These are phyloP conservation scores for Boletus barrowsii DNA, from an alignment of 768 basidiomycete species.

Conservation along the genomic window DNA sequence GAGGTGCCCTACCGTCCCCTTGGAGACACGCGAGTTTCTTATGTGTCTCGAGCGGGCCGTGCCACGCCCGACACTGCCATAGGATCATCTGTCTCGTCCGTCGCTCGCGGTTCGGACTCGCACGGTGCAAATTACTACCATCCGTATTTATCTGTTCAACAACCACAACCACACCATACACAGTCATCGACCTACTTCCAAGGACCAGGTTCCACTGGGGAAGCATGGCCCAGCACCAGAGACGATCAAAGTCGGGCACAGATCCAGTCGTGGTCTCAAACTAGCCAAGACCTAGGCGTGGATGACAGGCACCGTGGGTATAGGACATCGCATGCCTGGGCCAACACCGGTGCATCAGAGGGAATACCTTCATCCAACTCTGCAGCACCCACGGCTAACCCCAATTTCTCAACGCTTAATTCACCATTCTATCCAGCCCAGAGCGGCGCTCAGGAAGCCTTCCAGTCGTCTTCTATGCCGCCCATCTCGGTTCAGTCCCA, in stretches of 20 bases:
- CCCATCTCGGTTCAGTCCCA: constrained; percentile 29
- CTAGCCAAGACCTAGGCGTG: constrained; percentile 19
- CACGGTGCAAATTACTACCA: constrained; percentile 23
- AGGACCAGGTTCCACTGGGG: constrained; percentile 16
- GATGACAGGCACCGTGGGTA: constrained; percentile 33
- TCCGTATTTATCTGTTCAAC: constrained; percentile 24
- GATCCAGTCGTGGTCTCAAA: constrained; percentile 27
- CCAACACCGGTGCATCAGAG: constrained; percentile 18
- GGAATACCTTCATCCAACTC: constrained; percentile 21
- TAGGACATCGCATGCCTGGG: constrained; percentile 27
- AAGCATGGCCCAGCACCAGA: constrained; percentile 21
- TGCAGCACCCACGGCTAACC: constrained; percentile 24
- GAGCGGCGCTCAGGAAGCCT: constrained; percentile 31
- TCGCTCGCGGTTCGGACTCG: constrained; percentile 25
- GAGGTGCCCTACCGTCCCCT: constrained; percentile 25
- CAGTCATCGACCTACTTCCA: constrained; percentile 25
- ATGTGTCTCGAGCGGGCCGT: constrained; percentile 26
- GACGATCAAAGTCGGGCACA: constrained; percentile 22
- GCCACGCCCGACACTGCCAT: constrained; percentile 26
- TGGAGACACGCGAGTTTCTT: constrained; percentile 27
- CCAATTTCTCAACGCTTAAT: constrained; percentile 51
- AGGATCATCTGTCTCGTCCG: constrained; percentile 18
- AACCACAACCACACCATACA: constrained; percentile 15
- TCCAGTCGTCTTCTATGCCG: constrained; percentile 32
- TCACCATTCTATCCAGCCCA: constrained; percentile 54